Evolutionary conservation across 73 alveolate species (phyloP).

Genomic region (Paramecium sexaurelia): DNA sequence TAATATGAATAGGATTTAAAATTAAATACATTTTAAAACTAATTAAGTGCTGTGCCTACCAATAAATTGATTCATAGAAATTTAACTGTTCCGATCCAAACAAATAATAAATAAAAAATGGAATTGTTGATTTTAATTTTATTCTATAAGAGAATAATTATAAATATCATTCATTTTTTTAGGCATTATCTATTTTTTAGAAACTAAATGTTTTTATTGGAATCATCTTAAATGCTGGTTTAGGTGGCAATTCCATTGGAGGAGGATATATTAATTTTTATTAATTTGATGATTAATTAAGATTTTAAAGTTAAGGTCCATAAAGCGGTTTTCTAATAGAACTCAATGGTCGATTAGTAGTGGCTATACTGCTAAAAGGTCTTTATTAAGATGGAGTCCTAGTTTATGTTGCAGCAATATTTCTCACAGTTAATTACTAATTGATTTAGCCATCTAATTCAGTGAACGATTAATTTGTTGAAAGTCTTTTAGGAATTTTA

Average conservation of each 20-base stretch:
- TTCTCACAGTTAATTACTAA: neutral
- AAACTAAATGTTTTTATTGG: conserved; percentile 33
- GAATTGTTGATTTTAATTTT: neutral
- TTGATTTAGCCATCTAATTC: neutral
- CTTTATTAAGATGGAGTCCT: neutral
- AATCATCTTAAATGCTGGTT: neutral
- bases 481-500: neutral
- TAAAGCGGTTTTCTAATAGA: neutral
- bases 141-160: neutral
- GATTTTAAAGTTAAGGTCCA: neutral
- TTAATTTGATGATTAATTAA: neutral
- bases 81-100: too few species aligned
- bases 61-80: too few species aligned
- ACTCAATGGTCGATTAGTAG: neutral
- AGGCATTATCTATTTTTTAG: neutral
- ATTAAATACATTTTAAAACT: too few species aligned
- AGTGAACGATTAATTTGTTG: neutral
- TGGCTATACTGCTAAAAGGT: conserved; percentile 41
- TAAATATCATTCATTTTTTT: conserved; percentile 30
- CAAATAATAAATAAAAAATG: too few species aligned
- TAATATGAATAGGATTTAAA: too few species aligned
- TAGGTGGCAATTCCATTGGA: conserved; percentile 10
- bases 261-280: conserved; percentile 3
- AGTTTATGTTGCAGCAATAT: neutral
- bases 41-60: too few species aligned